Conservation (phyloP, 768 basidiomycete genomes). For the Calocera viscosa region DNA sequence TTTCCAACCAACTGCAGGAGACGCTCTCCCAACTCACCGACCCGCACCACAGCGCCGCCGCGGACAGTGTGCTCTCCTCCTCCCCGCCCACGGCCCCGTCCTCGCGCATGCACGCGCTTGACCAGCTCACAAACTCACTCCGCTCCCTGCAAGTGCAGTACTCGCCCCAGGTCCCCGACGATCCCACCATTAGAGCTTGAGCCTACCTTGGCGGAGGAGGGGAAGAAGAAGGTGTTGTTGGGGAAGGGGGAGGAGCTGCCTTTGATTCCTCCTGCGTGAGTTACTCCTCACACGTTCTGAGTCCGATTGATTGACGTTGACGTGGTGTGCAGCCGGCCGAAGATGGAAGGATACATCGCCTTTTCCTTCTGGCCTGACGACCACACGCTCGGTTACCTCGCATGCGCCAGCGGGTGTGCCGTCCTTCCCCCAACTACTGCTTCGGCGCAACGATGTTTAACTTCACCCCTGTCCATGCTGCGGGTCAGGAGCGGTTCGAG, state of each 20-base stretch:
- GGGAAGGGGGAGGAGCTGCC: not conserved
- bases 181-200: not conserved
- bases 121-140: constrained; percentile 39
- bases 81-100: not conserved
- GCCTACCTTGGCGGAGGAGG: not conserved
- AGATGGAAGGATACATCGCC: not conserved
- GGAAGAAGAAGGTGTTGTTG: not conserved
- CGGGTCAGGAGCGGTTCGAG: not conserved
- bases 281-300: not conserved
- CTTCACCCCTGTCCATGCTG: not conserved
- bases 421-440: not conserved
- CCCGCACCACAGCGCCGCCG: not conserved
- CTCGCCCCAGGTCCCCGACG: constrained; percentile 25
- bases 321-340: not conserved
- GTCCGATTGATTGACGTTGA: not conserved
- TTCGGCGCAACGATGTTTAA: not conserved
- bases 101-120: not conserved
- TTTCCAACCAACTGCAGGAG: not conserved
- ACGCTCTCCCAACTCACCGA: not conserved
- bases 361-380: not conserved
- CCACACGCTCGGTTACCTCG: not conserved
- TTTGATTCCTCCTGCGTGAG: not conserved
- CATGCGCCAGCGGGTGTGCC: not conserved
- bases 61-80: not conserved
- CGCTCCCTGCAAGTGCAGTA: constrained; percentile 65